Evolutionary conservation across 73 alveolate genomes (phyloP).

Genomic region (Paramecium caudatum): DNA sequence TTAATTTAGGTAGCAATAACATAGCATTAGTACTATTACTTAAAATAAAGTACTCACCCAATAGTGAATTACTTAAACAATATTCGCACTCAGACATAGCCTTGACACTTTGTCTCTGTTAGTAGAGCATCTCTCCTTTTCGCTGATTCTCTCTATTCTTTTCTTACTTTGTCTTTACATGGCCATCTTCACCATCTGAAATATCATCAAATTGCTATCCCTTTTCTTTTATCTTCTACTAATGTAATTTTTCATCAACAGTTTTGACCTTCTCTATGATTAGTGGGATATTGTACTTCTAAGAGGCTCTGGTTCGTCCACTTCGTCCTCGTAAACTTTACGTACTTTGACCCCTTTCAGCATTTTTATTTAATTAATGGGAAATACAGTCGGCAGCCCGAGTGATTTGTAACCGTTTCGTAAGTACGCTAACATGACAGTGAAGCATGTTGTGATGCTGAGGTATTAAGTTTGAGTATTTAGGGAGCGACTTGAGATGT

Average conservation of each 20-base stretch:
- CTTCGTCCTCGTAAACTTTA: background rate
- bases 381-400: constrained; percentile 19
- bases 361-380: constrained; percentile 61
- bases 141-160: background rate
- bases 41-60: constrained; percentile 30
- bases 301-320: background rate
- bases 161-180: background rate
- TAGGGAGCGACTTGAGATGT: constrained; percentile 49
- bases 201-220: constrained; percentile 34
- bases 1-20: constrained; percentile 38
- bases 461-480: constrained; percentile 48
- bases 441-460: constrained; percentile 64
- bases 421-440: constrained; percentile 65
- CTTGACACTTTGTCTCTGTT: background rate
- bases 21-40: constrained; percentile 36
- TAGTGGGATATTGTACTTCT: background rate
- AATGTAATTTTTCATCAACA: background rate
- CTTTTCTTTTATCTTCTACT: background rate
- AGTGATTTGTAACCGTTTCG: constrained; percentile 68
- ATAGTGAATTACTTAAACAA: constrained; percentile 48
- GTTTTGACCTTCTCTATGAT: background rate
- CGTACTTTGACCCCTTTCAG: constrained; percentile 28
- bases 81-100: constrained; percentile 58
- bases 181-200: background rate
- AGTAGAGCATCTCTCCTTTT: constrained; percentile 53